Evolutionary conservation across 1,284 basidiomycete species (phyloP), one percentile per base, ranked within the genome.

Genomic region (Fomitopsis palustris): DNA sequence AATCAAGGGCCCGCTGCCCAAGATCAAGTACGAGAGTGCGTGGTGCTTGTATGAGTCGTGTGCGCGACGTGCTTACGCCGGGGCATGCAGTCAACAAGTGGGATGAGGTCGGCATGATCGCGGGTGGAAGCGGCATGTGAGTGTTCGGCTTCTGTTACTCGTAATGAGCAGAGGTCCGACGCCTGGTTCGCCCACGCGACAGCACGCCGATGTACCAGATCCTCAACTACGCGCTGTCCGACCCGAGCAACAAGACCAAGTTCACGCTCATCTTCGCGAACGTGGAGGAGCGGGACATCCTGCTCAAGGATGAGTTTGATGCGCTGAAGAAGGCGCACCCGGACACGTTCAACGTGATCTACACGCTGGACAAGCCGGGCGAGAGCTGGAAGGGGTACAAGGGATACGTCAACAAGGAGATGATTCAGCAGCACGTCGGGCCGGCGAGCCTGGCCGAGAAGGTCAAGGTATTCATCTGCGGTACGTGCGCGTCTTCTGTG

Each of bases 231-330:
- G 88, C 92, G 4, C 83, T 96, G 57, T 65, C 79, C 1, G 86
- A 91, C 66, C 78, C 82, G 29, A 67, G 74, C 53, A 98, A 99
- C 85, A 95, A 90, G 79, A 98, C 97, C 64, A 95, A 96, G 72
- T 96, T 93, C 76, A 97, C 91, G 54, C 81, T 98, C 58, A 77
- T 99, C 68, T 98, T 92, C 77, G 88, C 92, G 47, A 98, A 98
- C 77, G 83, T 93, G 55, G 84, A 90, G n/a, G 92, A 95, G 72
- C 80, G 85, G 63, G 96, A 98, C 73, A 96, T 99, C 66, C 86
- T 97, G 53, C 81, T 97, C 61, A 85, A 86, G 45, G 86, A 93
- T 67, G 84, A 95, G 69, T 85, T 96, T 68, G 93, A 96, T 65
- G 76, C 74, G 9, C 80, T 93, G 64, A 85, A 87, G 74, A 84